Evolutionary conservation across 2,329 filamentous ascomycete species (phyloP).

Genomic region (Penicillium sp.): DNA sequence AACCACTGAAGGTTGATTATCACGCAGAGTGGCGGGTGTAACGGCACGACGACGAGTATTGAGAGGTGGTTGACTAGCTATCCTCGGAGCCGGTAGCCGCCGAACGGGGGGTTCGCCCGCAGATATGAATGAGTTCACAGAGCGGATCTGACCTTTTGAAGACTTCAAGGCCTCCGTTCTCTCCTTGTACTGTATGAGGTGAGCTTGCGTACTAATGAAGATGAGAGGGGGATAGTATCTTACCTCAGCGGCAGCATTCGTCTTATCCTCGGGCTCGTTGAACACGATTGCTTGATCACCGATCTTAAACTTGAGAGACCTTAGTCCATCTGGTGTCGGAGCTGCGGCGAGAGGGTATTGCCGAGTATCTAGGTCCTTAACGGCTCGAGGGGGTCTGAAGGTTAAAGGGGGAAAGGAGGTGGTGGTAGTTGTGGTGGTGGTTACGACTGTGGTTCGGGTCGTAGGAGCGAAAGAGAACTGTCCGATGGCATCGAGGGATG

Average conservation of each 20-base stretch:
- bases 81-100: constrained; percentile 24
- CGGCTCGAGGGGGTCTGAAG: constrained; percentile 67
- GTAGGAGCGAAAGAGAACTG: constrained; percentile 61
- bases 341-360: constrained; percentile 83
- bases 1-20: constrained; percentile 50
- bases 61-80: constrained; percentile 24
- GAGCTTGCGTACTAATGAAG: constrained; percentile 7
- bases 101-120: constrained; percentile 33
- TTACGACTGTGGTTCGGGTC: constrained; percentile 67
- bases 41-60: constrained; percentile 48
- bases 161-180: constrained; percentile 44
- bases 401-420: constrained; percentile 77
- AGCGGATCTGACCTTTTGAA: constrained; percentile 49
- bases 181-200: constrained; percentile 40
- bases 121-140: constrained; percentile 44
- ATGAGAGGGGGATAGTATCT: constrained; percentile 17
- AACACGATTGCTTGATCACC: constrained; percentile 60
- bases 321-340: constrained; percentile 74
- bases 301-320: constrained; percentile 70
- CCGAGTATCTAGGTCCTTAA: constrained; percentile 74
- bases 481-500: constrained; percentile 48
- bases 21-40: constrained; percentile 53
- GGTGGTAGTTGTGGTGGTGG: constrained; percentile 86
- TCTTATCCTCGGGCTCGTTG: constrained; percentile 58
- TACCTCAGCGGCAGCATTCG: constrained; percentile 54